phyloP scores from a whole-genome alignment of 1,284 basidiomycete genomes.

The Omphalotus olearius region DNA sequence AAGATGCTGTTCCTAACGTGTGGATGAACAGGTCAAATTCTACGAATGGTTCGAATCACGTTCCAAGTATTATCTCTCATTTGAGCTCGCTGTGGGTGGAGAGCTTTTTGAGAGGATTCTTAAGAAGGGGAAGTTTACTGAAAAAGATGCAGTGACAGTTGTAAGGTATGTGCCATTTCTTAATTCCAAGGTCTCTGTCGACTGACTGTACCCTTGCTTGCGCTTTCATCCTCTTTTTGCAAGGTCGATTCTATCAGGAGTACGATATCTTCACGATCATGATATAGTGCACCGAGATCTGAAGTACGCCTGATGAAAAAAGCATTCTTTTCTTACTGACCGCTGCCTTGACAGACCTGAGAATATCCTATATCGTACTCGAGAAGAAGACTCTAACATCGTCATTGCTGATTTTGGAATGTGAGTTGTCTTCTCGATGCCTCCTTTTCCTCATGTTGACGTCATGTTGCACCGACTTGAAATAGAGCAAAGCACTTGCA shows the following conservation, averaged over 20 bases:
- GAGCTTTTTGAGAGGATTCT: slow-evolving; percentile 87
- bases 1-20: not conserved
- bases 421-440: slow-evolving; percentile 35
- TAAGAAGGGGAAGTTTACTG: slow-evolving; percentile 84
- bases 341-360: slow-evolving; percentile 63
- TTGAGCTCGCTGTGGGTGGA: slow-evolving; percentile 88
- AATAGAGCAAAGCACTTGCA: slow-evolving; percentile 82
- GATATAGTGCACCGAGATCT: slow-evolving; percentile 92
- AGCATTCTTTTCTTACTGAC: not conserved
- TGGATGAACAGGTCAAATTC: slow-evolving; percentile 69
- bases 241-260: slow-evolving; percentile 75
- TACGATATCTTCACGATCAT: slow-evolving; percentile 80
- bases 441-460: not conserved
- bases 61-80: slow-evolving; percentile 87
- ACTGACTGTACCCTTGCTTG: not conserved
- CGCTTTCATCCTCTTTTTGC: not conserved
- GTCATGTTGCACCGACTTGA: not conserved
- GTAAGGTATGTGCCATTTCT: slow-evolving; percentile 43
- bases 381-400: slow-evolving; percentile 68
- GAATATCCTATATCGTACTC: slow-evolving; percentile 89
- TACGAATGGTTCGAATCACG: slow-evolving; percentile 93
- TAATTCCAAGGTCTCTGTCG: too few species aligned
- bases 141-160: slow-evolving; percentile 77
- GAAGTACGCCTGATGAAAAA: slow-evolving; percentile 46
- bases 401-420: slow-evolving; percentile 98